Percentiles rank a stretch among this genome's conserved stretches.
phyloP scores from a whole-genome alignment of 768 basidiomycete species.

The Suillus weaverae region DNA sequence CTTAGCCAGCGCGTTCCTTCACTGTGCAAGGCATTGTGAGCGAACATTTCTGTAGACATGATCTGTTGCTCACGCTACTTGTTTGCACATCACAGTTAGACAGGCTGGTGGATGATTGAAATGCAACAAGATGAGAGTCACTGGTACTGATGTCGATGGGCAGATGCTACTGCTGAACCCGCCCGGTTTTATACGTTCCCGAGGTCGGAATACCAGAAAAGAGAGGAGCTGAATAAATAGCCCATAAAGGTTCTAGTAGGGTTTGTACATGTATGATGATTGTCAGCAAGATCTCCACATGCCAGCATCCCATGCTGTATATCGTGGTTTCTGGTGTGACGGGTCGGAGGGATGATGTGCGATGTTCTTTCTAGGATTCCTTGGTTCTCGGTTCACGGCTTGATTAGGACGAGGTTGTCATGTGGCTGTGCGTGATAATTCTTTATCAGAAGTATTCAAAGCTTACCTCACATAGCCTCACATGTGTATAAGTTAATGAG shows the following conservation, averaged over 20 bases:
- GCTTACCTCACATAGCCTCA: background rate
- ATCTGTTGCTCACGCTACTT: constrained; percentile 61
- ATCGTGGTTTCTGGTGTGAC: constrained; percentile 20
- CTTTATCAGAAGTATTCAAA: constrained; percentile 28
- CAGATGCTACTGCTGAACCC: constrained; percentile 10
- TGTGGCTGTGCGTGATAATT: constrained; percentile 27
- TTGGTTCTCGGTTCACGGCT: constrained; percentile 15
- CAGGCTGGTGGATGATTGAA: background rate
- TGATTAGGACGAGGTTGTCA: constrained; percentile 26
- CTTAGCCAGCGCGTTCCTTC: constrained; percentile 76
- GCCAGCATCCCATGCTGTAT: constrained; percentile 25
- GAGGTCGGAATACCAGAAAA: constrained; percentile 23
- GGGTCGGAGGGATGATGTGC: constrained; percentile 17
- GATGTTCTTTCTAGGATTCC: constrained; percentile 19
- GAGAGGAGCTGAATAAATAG: constrained; percentile 30
- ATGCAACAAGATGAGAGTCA: background rate
- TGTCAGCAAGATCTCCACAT: constrained; percentile 23
- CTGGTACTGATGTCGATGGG: constrained; percentile 8
- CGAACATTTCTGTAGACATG: constrained; percentile 5
- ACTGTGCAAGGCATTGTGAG: constrained; percentile 35
- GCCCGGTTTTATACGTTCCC: constrained; percentile 31
- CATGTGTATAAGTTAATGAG: constrained; percentile 1
- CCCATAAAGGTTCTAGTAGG: constrained; percentile 28
- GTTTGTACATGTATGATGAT: constrained; percentile 22
- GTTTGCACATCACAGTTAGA: constrained; percentile 59